Conservation (phyloP, 2,329 filamentous ascomycete genomes). For the Fusarium luffae region DNA sequence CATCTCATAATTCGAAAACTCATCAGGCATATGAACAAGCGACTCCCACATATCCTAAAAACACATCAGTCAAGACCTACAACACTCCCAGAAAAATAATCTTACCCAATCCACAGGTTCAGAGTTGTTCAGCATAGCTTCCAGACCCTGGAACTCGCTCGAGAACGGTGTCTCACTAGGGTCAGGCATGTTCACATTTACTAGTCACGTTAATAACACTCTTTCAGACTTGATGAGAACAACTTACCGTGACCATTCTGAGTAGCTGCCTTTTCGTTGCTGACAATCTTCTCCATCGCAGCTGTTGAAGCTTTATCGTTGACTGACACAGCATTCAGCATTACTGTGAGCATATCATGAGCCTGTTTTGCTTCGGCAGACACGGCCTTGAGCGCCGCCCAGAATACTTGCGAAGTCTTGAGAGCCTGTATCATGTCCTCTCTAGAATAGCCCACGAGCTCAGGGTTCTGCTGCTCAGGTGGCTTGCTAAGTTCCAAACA, state of each 20-base stretch:
- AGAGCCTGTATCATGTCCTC: conserved; percentile 20
- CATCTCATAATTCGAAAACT: conserved; percentile 16
- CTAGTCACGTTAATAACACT: background rate
- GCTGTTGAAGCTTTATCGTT: background rate
- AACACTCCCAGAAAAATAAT: accelerated
- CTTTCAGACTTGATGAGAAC: too few relatives aligned
- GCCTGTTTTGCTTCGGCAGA: conserved; percentile 32
- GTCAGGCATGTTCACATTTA: background rate
- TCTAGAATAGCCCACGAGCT: background rate
- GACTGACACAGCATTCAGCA: conserved; percentile 20
- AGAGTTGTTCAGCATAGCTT: conserved; percentile 23
- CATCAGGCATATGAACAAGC: conserved; percentile 27
- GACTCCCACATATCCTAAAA: conserved; percentile 30
- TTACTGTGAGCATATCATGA: conserved; percentile 22
- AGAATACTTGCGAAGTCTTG: conserved; percentile 26
- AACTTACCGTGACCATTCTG: background rate
- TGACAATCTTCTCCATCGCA: background rate
- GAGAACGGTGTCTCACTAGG: background rate
- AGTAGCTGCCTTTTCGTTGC: background rate
- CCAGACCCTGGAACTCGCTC: conserved; percentile 20
- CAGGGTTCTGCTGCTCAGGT: background rate
- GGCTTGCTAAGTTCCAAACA: conserved; percentile 29
- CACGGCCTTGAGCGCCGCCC: conserved; percentile 13
- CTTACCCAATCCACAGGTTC: conserved; percentile 38
- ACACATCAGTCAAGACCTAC: background rate